Conservation (phyloP, 768 basidiomycete species). For the Lactarius akahatsu region DNA sequence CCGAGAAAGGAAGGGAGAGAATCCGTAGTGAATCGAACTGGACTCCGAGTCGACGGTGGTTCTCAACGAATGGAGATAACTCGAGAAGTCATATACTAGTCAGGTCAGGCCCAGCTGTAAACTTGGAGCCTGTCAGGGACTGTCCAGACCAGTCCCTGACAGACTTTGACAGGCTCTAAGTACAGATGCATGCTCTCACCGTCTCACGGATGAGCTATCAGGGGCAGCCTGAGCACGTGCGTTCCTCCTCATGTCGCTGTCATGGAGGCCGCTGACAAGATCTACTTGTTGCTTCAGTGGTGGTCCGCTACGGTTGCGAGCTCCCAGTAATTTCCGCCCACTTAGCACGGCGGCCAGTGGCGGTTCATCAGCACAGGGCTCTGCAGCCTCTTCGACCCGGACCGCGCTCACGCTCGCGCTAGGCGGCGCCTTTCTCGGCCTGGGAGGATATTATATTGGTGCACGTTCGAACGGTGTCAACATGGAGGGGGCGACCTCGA, state of each 20-base stretch:
- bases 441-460: slow-evolving; percentile 23
- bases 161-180: no score
- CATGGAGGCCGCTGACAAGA: not conserved
- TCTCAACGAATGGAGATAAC: no score
- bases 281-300: not conserved
- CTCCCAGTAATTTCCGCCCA: not conserved
- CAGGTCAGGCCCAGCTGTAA: no score
- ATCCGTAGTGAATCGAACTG: no score
- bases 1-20: no score
- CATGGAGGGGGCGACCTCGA: not conserved
- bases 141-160: no score
- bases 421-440: slow-evolving; percentile 8
- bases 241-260: no score
- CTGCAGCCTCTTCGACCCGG: not conserved
- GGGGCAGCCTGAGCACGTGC: no score
- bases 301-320: not conserved
- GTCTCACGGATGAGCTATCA: no score
- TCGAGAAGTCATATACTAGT: no score
- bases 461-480: not conserved
- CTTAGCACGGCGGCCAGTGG: not conserved
- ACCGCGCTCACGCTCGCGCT: not conserved
- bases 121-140: not conserved
- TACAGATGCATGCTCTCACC: no score
- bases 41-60: no score
- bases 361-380: not conserved